Evolutionary conservation across 2,329 filamentous ascomycete genomes (phyloP).

Genomic region (Scleromitrula shiraiana): DNA sequence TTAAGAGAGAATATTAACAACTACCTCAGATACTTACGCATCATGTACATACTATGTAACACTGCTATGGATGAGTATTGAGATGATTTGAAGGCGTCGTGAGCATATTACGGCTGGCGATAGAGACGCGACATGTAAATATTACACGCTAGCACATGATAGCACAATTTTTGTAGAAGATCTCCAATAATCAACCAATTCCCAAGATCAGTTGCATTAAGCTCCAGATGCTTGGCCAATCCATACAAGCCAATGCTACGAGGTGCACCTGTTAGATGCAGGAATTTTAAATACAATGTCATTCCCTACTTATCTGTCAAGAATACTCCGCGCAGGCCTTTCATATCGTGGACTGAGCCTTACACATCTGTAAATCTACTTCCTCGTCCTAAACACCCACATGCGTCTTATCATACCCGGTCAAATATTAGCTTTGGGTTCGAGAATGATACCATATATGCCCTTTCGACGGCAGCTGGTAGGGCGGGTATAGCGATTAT

Average conservation of each 20-base stretch:
- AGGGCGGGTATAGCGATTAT: slow-evolving; percentile 87
- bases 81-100: too few relatives aligned
- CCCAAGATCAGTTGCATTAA: background rate
- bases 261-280: background rate
- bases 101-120: background rate
- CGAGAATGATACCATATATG: slow-evolving; percentile 65
- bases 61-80: too few relatives aligned
- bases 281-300: background rate
- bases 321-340: background rate
- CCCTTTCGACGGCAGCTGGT: slow-evolving; percentile 78
- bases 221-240: background rate
- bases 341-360: background rate
- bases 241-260: slow-evolving; percentile 8
- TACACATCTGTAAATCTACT: too few relatives aligned
- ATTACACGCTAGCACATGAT: background rate
- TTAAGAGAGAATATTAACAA: too few relatives aligned
- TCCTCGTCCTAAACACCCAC: background rate
- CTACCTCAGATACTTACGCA: too few relatives aligned
- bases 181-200: background rate
- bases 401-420: background rate
- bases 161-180: background rate
- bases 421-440: background rate
- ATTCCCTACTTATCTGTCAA: background rate
- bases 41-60: too few relatives aligned
- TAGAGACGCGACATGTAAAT: background rate